Conservation (phyloP, 2,329 filamentous ascomycete genomes). For the Orbilia quercus region DNA sequence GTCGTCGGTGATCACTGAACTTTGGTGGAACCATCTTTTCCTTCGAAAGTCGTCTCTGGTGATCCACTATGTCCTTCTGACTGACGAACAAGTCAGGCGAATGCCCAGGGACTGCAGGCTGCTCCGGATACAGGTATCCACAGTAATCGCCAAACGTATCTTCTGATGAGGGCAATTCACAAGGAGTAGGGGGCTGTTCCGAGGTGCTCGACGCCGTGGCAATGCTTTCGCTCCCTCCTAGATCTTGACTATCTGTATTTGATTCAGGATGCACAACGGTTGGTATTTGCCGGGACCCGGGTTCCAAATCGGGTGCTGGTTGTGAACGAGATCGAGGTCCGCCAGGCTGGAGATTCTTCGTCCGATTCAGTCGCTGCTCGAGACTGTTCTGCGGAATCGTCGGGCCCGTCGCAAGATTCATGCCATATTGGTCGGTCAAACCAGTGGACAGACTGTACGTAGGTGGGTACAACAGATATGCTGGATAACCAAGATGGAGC, state of each 20-base stretch:
- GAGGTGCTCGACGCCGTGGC: conserved; percentile 51
- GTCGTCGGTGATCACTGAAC: conserved; percentile 57
- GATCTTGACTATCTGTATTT: conserved; percentile 33
- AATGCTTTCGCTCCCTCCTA: conserved; percentile 43
- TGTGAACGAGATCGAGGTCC: conserved; percentile 52
- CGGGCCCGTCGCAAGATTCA: conserved; percentile 16
- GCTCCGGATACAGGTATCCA: conserved; percentile 56
- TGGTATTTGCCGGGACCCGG: conserved; percentile 34
- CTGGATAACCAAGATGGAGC: conserved; percentile 29
- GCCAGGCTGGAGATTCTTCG: conserved; percentile 52
- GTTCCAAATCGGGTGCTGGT: conserved; percentile 46
- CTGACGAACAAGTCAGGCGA: conserved; percentile 58
- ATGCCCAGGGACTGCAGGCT: conserved; percentile 51
- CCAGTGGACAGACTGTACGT: conserved; percentile 23
- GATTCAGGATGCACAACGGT: conserved; percentile 45
- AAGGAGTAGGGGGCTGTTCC: conserved; percentile 47
- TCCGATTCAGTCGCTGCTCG: conserved; percentile 47
- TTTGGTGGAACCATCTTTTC: conserved; percentile 58
- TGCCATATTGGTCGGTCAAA: conserved; percentile 24
- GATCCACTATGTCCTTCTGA: conserved; percentile 59
- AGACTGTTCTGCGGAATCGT: conserved; percentile 43
- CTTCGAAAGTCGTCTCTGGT: conserved; percentile 58
- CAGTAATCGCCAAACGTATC: conserved; percentile 51
- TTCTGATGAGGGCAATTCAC: conserved; percentile 30
- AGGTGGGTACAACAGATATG: conserved; percentile 35